A percentile compares a stretch with the other conserved stretches of the same genome.
Conservation (phyloP, 2,329 filamentous ascomycete species). For the Aureobasidium melanogenum region DNA sequence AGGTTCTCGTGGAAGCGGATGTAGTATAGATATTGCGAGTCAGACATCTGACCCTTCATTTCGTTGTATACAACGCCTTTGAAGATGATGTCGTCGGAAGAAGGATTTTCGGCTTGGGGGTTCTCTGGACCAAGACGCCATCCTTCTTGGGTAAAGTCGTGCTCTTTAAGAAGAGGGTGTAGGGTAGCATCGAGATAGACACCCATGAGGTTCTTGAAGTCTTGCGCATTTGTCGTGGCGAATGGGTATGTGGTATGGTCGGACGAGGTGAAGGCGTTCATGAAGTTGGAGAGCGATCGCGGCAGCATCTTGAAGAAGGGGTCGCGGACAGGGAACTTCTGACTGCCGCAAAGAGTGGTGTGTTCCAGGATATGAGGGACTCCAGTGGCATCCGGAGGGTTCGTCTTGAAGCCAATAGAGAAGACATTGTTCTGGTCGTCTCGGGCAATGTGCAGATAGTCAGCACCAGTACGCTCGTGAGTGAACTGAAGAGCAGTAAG, state of each 20-base stretch:
- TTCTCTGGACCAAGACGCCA: constrained; percentile 96
- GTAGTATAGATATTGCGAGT: constrained; percentile 92
- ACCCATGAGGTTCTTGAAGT: constrained; percentile 91
- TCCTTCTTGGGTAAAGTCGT: constrained; percentile 92
- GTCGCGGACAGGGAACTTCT: constrained; percentile 97
- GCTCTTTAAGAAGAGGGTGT: constrained; percentile 77
- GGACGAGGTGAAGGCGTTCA: constrained; percentile 96
- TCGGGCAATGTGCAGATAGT: constrained; percentile 89
- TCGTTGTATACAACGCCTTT: constrained; percentile 99
- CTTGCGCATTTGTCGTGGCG: constrained; percentile 88
- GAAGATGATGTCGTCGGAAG: constrained; percentile 68
- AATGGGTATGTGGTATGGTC: constrained; percentile 98
- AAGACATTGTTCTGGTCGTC: constrained; percentile 99
- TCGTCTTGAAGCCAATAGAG: constrained; percentile 98
- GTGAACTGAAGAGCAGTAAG: constrained; percentile 82
- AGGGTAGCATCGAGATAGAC: constrained; percentile 95
- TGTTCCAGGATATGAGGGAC: constrained; percentile 97
- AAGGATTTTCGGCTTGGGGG: constrained; percentile 42
- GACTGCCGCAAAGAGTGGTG: constrained; percentile 88
- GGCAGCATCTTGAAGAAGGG: constrained; percentile 99
- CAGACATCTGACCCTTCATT: constrained; percentile 99
- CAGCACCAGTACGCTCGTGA: constrained; percentile 91
- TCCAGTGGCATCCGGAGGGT: constrained; percentile 91
- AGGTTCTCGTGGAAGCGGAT: constrained; percentile 92
- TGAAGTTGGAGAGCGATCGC: constrained; percentile 96